These are phyloP conservation scores for Sideroxylon spinosum DNA, from an alignment of 179 eudicot genomes.

Conservation along the genomic window DNA sequence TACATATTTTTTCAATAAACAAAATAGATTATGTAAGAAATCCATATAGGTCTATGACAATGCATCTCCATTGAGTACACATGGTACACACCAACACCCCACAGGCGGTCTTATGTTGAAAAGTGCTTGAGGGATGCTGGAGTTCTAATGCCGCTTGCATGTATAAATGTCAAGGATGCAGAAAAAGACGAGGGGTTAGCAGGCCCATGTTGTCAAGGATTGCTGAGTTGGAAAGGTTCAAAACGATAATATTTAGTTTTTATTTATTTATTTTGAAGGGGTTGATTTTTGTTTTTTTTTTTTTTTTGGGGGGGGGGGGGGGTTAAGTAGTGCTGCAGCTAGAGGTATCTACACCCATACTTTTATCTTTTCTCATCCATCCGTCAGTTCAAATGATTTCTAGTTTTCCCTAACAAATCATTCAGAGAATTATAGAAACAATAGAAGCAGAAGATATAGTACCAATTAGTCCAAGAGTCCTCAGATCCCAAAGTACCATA, in stretches of 20 bases:
- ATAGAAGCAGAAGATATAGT: background rate
- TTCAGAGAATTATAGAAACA: background rate
- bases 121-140: too few relatives aligned
- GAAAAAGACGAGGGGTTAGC: too few relatives aligned
- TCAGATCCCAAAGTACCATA: constrained; percentile 78
- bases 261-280: too few relatives aligned
- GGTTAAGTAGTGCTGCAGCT: background rate
- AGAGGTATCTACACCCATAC: background rate
- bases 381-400: background rate
- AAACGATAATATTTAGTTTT: too few relatives aligned
- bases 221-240: too few relatives aligned
- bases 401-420: background rate
- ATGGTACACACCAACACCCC: background rate
- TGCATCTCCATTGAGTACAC: background rate
- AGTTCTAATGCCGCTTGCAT: too few relatives aligned
- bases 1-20: too few relatives aligned
- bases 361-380: background rate
- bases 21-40: too few relatives aligned
- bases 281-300: too few relatives aligned
- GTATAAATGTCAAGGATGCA: too few relatives aligned
- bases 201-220: too few relatives aligned
- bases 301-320: background rate
- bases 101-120: background rate
- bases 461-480: constrained; percentile 70
- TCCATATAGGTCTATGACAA: background rate